These are phyloP conservation scores for Auxenochlorella pyrenoidosa DNA, from an alignment of 139 green algal genomes.

Conservation along the genomic window DNA sequence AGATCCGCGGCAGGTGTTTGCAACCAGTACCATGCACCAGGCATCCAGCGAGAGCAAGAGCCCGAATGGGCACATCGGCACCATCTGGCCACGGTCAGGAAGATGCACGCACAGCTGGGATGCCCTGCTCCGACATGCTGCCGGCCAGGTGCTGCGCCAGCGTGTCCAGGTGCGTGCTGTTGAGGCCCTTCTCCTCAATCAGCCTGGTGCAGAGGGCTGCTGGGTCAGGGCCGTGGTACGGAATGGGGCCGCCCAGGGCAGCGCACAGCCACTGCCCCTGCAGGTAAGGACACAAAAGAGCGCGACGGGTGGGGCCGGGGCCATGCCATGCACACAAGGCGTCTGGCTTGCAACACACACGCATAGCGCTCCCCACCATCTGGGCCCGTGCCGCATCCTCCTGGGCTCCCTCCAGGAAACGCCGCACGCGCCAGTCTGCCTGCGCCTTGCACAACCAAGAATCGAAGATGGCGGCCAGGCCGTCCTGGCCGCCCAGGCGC, in stretches of 20 bases:
- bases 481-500: neutral
- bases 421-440: constrained; percentile 4
- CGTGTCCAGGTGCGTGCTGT: neutral
- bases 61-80: too few relatives aligned
- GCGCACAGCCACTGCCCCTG: constrained; percentile 6
- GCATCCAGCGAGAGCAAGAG: too few relatives aligned
- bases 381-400: neutral
- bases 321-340: neutral
- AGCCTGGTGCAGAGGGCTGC: neutral
- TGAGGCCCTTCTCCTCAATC: neutral
- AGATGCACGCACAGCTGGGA: neutral
- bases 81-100: neutral
- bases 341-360: neutral
- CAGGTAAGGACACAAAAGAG: neutral
- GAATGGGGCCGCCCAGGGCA: neutral
- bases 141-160: neutral
- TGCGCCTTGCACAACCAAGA: neutral
- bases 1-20: too few relatives aligned
- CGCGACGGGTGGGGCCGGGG: too few relatives aligned
- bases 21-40: too few relatives aligned
- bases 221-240: constrained; percentile 1
- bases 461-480: neutral
- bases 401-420: neutral
- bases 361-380: neutral
- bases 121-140: neutral